These are phyloP conservation scores for Podochytrium sp. DNA, from an alignment of 192 early-diverging fungal genomes.

Conservation along the genomic window DNA sequence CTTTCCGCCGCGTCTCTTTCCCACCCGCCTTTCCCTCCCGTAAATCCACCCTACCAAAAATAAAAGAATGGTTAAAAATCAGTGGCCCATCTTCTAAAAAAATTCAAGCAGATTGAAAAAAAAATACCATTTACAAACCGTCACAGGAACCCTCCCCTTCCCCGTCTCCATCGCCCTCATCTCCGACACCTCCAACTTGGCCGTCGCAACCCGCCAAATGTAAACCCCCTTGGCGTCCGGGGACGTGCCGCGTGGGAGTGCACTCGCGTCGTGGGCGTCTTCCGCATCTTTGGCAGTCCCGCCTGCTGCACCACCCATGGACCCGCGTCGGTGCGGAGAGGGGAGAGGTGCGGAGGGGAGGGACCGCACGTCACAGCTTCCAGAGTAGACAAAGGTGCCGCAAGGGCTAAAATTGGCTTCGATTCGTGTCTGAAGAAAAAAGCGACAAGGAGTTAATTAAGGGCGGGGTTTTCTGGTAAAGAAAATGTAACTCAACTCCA, in stretches of 20 bases:
- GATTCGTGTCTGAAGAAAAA: slow-evolving; percentile 45
- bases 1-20: slow-evolving; percentile 5
- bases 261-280: neutral
- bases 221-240: slow-evolving; percentile 44
- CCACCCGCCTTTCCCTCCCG: neutral
- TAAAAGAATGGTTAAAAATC: neutral
- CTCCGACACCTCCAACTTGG: slow-evolving; percentile 49
- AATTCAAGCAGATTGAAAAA: neutral
- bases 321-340: too few relatives aligned
- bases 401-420: slow-evolving; percentile 55
- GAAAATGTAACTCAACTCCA: slow-evolving; percentile 33
- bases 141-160: slow-evolving; percentile 24
- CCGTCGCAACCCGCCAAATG: slow-evolving; percentile 57
- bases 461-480: too few relatives aligned
- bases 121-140: slow-evolving; percentile 43
- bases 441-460: too few relatives aligned
- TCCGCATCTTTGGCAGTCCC: neutral
- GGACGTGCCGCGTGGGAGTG: neutral
- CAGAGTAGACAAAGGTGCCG: slow-evolving; percentile 58
- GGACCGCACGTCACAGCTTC: slow-evolving; percentile 41
- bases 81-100: neutral
- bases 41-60: neutral
- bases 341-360: slow-evolving; percentile 26
- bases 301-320: too few relatives aligned
- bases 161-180: slow-evolving; percentile 52